Evolutionary conservation across 2,329 filamentous ascomycete species (phyloP), one percentile per base, ranked within the genome.

Genomic region (Colletotrichum eremochloae): DNA sequence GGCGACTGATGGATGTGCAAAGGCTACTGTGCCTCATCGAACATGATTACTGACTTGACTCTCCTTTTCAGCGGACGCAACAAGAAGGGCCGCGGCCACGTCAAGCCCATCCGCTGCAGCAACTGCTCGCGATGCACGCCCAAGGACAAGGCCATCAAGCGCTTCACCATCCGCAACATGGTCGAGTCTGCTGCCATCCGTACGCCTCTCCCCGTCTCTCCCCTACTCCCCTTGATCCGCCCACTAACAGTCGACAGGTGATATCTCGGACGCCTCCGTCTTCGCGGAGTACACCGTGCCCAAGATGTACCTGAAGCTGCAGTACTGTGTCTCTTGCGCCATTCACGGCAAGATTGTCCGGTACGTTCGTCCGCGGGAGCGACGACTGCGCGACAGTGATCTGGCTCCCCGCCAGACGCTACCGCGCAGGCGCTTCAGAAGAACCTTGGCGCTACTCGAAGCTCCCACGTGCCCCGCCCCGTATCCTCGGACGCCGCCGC

Each of bases 251-350:
- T 40, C 12, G 5, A 20, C 83, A 98, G 96, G 96, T 95, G 96
- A 99, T 94, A 99, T 99, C 89, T 98, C 95, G 79, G 96, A 99
- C 86, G 96, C 97, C 83, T 98, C 96, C 83, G 96, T 99, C 87
- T 99, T 98, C 89, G 87, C 93, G 83, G 96, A 99, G 90, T 99
- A 99, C 91, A 95, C 95, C 81, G 96, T 99, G 83, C 96, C 96
- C 88, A 99, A 99, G 94, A 99, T 99, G 97, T 99, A 99, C 94
- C 91, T 99, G 89, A 99, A 99, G 93, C 93, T 99, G 86, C 96
- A 99, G 91, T 99, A 99, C 94, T 99, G 96, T 87, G 96, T 99
- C 84, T 98, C 96, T 87, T 99, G 96, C 89, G 96, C 96, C 84
- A 99, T 99, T 80, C 96, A 99, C 91, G 96, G 96, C 91, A 99